Base-by-base conservation (phyloP, 345 rosid genomes). In the Geranium rotundifolium region DNA sequence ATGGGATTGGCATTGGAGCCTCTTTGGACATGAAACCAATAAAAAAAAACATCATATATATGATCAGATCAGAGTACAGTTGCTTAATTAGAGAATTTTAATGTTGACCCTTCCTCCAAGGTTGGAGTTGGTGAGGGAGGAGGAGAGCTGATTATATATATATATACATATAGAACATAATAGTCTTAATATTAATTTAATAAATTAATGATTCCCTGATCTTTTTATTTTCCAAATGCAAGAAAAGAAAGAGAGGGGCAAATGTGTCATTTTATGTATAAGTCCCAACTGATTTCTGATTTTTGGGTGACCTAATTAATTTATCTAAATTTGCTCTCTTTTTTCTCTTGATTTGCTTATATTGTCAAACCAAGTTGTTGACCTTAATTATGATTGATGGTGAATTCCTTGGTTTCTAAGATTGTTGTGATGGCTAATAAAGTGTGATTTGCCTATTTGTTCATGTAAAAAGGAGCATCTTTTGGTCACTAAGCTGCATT, bases 1-100 rank as follows among this genome's bases (percentile, higher is more conserved):
- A 19, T 64, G 15, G 27, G 60, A 59, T 67, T 64, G 15, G 27
- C 58, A 49, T 67, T 64, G 65, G 71, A 61, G 23, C 23, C 65
- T 19, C 29, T 61, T 34, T 67, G 71, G 71, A 60, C 71, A 7
- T 67, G 46, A 58, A 46, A 46, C 15, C 15, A 1, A 34, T 8
- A 34, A 4, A 46, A 46, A 46, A 7, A 3, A 7, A 46, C 12
- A 10, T 46, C 52, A 9, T 9, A 5, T 5, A 1, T 37, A 37
- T 37, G 46, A 37, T 37, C 27, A 23, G 27, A 23, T 23, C 27
- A 23, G 12, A 37, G 46, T 37, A 37, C 52, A 46, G 14, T 46
- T 7, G 14, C 3, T 14, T 46, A 8, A 5, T 34, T 34, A 34
- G 7, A 34, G 7, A 34, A 34, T 34, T 34, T 8, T 34, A 34